Percentiles rank a stretch among this genome's conserved stretches.
These are phyloP conservation scores for Hericium coralloides DNA, from an alignment of 768 basidiomycete species.

Conservation along the genomic window DNA sequence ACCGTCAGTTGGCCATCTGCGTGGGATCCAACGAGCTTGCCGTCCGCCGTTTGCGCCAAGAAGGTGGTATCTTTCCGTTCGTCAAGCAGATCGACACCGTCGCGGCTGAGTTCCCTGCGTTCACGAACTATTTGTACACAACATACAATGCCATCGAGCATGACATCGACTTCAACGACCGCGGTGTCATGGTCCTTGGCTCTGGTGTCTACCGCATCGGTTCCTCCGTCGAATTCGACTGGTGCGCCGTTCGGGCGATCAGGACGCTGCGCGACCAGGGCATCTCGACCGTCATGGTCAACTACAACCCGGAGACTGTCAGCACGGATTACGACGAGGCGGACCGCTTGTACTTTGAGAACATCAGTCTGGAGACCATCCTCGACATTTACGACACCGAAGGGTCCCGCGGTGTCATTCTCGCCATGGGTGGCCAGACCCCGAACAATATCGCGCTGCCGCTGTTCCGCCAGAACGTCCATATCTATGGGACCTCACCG, in stretches of 20 bases:
- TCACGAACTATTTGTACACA: slow-evolving; percentile 97
- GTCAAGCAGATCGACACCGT: slow-evolving; percentile 99
- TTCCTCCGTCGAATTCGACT: slow-evolving; percentile 98
- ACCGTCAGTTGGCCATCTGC: slow-evolving; percentile 76
- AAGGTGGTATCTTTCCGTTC: slow-evolving; percentile 74
- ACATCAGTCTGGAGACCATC: slow-evolving; percentile 93
- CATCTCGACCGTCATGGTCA: slow-evolving; percentile 95
- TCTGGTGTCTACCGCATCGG: slow-evolving; percentile 99
- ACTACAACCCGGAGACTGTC: slow-evolving; percentile 99
- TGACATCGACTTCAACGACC: slow-evolving; percentile 81
- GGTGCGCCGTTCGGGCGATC: slow-evolving; percentile 98
- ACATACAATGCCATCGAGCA: slow-evolving; percentile 97
- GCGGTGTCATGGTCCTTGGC: slow-evolving; percentile 94
- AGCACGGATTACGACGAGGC: slow-evolving; percentile 99
- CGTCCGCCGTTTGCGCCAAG: slow-evolving; percentile 82
- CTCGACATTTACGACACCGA: slow-evolving; percentile 95
- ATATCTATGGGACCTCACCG: slow-evolving; percentile 96
- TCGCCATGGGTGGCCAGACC: slow-evolving; percentile 98
- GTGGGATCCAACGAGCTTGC: slow-evolving; percentile 90
- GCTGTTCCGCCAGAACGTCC: slow-evolving; percentile 93
- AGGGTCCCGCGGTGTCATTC: slow-evolving; percentile 80
- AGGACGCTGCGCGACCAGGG: slow-evolving; percentile 93
- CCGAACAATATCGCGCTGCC: slow-evolving; percentile 98
- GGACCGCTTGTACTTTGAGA: slow-evolving; percentile 97
- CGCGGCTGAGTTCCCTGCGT: slow-evolving; percentile 97